A percentile compares a stretch with the other conserved stretches of the same genome.
Evolutionary conservation across 2,329 filamentous ascomycete species (phyloP).

Genomic region (Parascedosporium putredinis): DNA sequence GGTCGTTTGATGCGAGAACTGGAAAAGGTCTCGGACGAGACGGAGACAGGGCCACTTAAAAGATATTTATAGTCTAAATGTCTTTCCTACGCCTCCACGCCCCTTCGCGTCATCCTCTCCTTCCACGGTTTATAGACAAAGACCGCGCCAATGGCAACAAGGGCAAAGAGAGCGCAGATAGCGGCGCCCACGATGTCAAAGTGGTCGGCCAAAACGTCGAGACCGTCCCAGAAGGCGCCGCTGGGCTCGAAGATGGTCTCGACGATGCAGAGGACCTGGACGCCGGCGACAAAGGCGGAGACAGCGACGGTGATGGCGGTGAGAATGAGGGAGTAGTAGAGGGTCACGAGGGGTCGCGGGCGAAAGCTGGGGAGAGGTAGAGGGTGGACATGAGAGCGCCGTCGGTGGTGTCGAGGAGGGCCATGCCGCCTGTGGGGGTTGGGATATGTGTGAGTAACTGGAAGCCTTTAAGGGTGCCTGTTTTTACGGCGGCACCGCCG

Average conservation of each 20-base stretch:
- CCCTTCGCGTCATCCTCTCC: conserved; percentile 21
- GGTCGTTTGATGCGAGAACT: too few relatives aligned
- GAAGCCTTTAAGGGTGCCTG: too few relatives aligned
- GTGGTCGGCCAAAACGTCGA: conserved; percentile 63
- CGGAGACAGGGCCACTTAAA: neutral
- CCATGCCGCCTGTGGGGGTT: conserved; percentile 67
- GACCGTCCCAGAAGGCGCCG: conserved; percentile 84
- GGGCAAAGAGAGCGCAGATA: conserved; percentile 76
- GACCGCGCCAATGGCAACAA: conserved; percentile 65
- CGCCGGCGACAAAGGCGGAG: conserved; percentile 71
- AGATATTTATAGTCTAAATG: neutral
- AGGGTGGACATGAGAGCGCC: conserved; percentile 92
- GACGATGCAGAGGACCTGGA: conserved; percentile 73
- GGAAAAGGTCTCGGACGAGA: too few relatives aligned
- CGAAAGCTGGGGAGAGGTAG: conserved; percentile 72
- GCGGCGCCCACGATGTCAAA: conserved; percentile 79
- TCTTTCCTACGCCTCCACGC: conserved; percentile 1
- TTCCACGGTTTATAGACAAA: conserved; percentile 75
- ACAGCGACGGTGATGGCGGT: conserved; percentile 76
- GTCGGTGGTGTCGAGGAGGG: conserved; percentile 82
- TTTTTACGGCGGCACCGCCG: too few relatives aligned
- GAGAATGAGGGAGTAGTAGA: conserved; percentile 88
- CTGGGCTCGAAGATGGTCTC: conserved; percentile 63
- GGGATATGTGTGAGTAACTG: too few relatives aligned
- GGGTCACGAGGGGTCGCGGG: conserved; percentile 77